phyloP scores from a whole-genome alignment of 441 rosid species.

The Eutrema salsugineum region DNA sequence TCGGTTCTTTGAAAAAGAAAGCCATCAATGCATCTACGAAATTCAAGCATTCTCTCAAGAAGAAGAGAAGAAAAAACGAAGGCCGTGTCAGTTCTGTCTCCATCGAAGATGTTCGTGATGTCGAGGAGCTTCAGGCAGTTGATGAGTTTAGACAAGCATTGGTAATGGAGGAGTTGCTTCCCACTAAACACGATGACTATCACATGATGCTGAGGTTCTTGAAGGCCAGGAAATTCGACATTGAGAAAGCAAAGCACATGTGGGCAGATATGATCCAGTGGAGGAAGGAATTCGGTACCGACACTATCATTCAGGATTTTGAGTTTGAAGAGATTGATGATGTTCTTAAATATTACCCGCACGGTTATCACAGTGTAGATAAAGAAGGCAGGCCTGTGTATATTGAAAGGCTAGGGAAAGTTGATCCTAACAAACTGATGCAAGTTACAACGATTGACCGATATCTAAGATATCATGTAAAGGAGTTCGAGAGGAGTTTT shows the following conservation, averaged over 20 bases:
- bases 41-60: slow-evolving; percentile 82
- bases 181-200: slow-evolving; percentile 71
- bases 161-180: slow-evolving; percentile 74
- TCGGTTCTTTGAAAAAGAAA: slow-evolving; percentile 84
- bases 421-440: slow-evolving; percentile 64
- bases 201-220: slow-evolving; percentile 84
- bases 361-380: slow-evolving; percentile 82
- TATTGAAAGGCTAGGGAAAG: slow-evolving; percentile 76
- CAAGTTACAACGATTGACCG: slow-evolving; percentile 58
- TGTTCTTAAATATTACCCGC: slow-evolving; percentile 79
- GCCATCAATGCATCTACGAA: slow-evolving; percentile 82
- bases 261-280: slow-evolving; percentile 98
- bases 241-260: slow-evolving; percentile 90
- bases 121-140: slow-evolving; percentile 79
- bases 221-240: slow-evolving; percentile 90
- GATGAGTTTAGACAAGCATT: slow-evolving; percentile 77
- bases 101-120: slow-evolving; percentile 89
- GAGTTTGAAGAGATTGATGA: slow-evolving; percentile 64
- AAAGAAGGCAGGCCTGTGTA: slow-evolving; percentile 86
- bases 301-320: slow-evolving; percentile 62
- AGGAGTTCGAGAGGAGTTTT: slow-evolving; percentile 75
- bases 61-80: slow-evolving; percentile 81
- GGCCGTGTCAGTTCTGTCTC: slow-evolving; percentile 92
- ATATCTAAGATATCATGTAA: slow-evolving; percentile 49
- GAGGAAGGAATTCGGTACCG: slow-evolving; percentile 88